These are phyloP conservation scores for Blastocystis sp. DNA, from an alignment of 352 stramenopile species.

Conservation along the genomic window DNA sequence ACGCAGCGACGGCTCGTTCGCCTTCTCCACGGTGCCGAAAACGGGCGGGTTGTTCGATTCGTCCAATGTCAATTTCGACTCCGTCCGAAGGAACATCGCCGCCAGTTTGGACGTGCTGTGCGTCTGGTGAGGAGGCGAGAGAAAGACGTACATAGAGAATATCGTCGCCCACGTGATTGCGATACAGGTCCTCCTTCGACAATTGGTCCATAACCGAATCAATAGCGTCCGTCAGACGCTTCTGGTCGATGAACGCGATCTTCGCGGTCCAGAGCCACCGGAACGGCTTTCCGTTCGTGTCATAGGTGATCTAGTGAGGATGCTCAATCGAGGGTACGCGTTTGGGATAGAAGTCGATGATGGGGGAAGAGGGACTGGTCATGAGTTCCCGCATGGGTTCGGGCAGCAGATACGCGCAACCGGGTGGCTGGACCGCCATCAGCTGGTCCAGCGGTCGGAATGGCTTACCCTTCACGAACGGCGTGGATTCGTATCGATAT, in stretches of 20 bases:
- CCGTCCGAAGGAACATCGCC: background rate
- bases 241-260: conserved; percentile 95
- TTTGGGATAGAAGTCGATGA: conserved; percentile 84
- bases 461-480: conserved; percentile 77
- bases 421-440: conserved; percentile 73
- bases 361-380: conserved; percentile 79
- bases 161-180: conserved; percentile 18
- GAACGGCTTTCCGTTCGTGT: conserved; percentile 95
- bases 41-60: background rate
- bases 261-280: conserved; percentile 95
- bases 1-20: conserved; percentile 6
- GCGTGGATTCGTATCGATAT: conserved; percentile 64
- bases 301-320: conserved; percentile 75
- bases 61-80: background rate
- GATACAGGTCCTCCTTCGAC: background rate
- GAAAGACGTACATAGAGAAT: background rate
- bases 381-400: conserved; percentile 84
- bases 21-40: background rate
- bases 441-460: conserved; percentile 83
- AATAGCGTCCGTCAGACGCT: conserved; percentile 65
- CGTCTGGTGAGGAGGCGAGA: background rate
- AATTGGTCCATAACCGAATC: conserved; percentile 23
- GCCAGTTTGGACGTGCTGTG: background rate
- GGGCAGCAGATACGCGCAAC: conserved; percentile 84
- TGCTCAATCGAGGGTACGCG: background rate